Evolutionary conservation across 2,329 filamentous ascomycete genomes (phyloP).

Genomic region (Colletotrichum tamarilloi): DNA sequence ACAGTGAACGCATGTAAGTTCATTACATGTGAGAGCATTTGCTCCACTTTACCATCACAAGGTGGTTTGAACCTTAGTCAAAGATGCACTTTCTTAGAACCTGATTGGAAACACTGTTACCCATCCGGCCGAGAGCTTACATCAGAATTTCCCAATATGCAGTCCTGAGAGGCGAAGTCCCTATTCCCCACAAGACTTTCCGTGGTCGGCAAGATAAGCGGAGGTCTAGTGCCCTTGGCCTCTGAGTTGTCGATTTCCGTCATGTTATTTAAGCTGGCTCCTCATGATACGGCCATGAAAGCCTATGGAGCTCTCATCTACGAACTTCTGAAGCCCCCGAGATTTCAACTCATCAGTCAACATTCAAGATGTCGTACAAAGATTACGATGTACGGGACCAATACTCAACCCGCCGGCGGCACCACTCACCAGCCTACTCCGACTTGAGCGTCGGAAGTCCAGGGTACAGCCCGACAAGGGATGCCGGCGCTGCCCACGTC

Average conservation of each 20-base stretch:
- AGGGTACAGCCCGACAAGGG: background rate
- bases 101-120: background rate
- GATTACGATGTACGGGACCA: background rate
- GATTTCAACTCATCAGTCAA: background rate
- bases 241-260: no score
- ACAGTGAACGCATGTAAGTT: background rate
- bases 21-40: background rate
- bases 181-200: background rate
- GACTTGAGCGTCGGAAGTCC: background rate
- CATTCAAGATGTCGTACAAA: conserved; percentile 5
- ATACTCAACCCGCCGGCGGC: background rate
- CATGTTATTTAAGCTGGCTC: background rate
- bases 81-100: background rate
- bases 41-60: background rate
- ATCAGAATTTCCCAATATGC: background rate
- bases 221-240: no score
- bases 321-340: background rate
- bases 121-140: background rate
- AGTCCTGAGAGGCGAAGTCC: background rate
- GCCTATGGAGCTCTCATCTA: background rate
- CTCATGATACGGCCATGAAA: background rate
- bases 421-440: background rate
- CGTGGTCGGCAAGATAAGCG: no score
- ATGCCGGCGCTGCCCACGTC: background rate
- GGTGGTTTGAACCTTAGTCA: no score